phyloP scores from a whole-genome alignment of 306 rosid species.

The Aeschynomene evenia region DNA sequence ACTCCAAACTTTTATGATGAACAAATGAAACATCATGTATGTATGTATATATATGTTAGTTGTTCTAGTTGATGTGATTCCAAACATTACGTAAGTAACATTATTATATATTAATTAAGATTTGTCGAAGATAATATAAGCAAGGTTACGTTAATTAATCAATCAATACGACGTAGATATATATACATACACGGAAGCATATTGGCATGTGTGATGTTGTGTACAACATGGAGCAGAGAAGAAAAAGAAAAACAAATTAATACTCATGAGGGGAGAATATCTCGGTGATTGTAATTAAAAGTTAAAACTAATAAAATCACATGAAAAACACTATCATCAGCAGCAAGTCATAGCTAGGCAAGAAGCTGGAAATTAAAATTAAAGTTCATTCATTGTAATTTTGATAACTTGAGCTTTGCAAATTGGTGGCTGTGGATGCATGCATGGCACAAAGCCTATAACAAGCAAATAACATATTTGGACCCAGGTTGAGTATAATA shows the following conservation, averaged over 20 bases:
- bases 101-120: not conserved
- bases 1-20: too few species aligned
- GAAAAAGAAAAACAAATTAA: not conserved
- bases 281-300: not conserved
- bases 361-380: too few species aligned
- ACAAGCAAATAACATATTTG: too few species aligned
- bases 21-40: too few species aligned
- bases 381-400: too few species aligned
- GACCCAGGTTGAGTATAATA: too few species aligned
- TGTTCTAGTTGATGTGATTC: not conserved
- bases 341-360: too few species aligned
- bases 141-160: not conserved
- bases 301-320: not conserved
- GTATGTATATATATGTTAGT: not conserved
- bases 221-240: not conserved
- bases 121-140: not conserved
- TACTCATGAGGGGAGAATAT: slow-evolving; percentile 4
- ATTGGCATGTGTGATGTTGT: not conserved
- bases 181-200: not conserved
- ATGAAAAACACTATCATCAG: too few species aligned
- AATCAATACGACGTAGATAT: too few species aligned
- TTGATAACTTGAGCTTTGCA: too few species aligned
- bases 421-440: too few species aligned
- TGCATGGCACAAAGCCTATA: too few species aligned
- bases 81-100: not conserved